Evolutionary conservation across 768 basidiomycete genomes (phyloP).

Genomic region (Ramaria sp.): DNA sequence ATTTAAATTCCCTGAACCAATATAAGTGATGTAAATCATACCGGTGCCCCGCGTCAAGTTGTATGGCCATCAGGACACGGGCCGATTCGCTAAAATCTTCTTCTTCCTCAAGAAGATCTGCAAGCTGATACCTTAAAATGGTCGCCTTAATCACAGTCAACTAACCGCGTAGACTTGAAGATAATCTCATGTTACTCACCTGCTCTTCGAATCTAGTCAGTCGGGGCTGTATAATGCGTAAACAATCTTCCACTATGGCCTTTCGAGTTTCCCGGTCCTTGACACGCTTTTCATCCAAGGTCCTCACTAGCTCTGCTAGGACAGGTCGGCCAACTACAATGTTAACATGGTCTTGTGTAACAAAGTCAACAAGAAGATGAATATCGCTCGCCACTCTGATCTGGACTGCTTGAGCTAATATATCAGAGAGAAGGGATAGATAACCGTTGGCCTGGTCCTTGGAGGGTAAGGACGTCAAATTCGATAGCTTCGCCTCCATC

Average conservation of each 20-base stretch:
- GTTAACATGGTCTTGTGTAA: conserved; percentile 71
- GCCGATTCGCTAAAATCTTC: conserved; percentile 95
- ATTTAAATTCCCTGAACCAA: background rate
- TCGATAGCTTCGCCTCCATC: conserved; percentile 61
- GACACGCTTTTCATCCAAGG: conserved; percentile 46
- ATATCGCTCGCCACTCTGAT: conserved; percentile 42
- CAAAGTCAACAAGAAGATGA: conserved; percentile 66
- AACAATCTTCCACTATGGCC: conserved; percentile 64
- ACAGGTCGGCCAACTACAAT: conserved; percentile 86
- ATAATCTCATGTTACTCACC: conserved; percentile 33
- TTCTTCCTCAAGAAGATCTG: conserved; percentile 77
- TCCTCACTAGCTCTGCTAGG: conserved; percentile 72
- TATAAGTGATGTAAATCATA: conserved; percentile 22
- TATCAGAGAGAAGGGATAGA: conserved; percentile 54
- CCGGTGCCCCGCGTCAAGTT: conserved; percentile 84
- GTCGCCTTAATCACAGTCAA: conserved; percentile 48
- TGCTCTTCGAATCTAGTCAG: conserved; percentile 94
- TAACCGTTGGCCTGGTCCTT: conserved; percentile 80
- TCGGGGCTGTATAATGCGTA: conserved; percentile 60
- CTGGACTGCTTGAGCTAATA: conserved; percentile 42
- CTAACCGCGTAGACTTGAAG: background rate
- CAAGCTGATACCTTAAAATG: conserved; percentile 76
- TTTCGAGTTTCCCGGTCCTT: conserved; percentile 50
- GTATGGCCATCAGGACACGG: conserved; percentile 83
- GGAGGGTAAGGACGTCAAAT: conserved; percentile 55